These are phyloP conservation scores for Piedraia hortae DNA, from an alignment of 2,329 filamentous ascomycete genomes.

Conservation along the genomic window DNA sequence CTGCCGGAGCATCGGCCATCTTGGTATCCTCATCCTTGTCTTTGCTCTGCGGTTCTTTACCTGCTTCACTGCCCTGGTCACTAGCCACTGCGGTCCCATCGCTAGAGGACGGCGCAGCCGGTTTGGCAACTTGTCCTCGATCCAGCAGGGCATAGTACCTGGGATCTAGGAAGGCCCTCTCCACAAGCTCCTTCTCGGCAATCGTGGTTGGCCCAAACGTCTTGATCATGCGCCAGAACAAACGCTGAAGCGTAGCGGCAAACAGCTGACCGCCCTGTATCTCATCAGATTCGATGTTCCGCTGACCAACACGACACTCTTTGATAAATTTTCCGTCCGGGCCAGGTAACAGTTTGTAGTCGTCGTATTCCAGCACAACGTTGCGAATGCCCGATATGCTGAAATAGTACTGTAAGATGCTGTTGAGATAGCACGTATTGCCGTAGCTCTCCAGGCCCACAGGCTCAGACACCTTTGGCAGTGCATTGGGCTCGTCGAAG, in stretches of 20 bases:
- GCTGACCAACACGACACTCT: conserved; percentile 46
- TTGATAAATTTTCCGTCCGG: conserved; percentile 34
- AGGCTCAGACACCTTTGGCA: conserved; percentile 35
- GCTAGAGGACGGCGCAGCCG: not conserved
- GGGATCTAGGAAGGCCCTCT: conserved; percentile 11
- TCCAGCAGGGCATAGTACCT: conserved; percentile 7
- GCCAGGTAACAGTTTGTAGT: conserved; percentile 41
- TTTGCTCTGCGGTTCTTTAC: not conserved
- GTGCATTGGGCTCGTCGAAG: no score
- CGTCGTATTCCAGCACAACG: conserved; percentile 49
- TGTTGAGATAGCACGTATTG: conserved; percentile 96
- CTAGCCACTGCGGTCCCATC: conserved; percentile 1
- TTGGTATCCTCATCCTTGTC: no score
- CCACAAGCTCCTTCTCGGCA: conserved; percentile 13
- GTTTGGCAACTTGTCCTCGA: conserved; percentile 3
- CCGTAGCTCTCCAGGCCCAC: conserved; percentile 81
- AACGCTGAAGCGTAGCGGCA: conserved; percentile 10
- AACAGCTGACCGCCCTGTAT: conserved; percentile 13
- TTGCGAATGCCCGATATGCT: conserved; percentile 59
- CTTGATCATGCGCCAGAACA: conserved; percentile 14
- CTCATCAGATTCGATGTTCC: conserved; percentile 23
- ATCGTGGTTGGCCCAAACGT: conserved; percentile 8
- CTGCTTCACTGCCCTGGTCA: not conserved
- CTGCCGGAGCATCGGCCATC: no score
- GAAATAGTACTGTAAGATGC: conserved; percentile 82